Conservation (phyloP, 2,329 filamentous ascomycete species). For the Endoconidiophora polonica region DNA sequence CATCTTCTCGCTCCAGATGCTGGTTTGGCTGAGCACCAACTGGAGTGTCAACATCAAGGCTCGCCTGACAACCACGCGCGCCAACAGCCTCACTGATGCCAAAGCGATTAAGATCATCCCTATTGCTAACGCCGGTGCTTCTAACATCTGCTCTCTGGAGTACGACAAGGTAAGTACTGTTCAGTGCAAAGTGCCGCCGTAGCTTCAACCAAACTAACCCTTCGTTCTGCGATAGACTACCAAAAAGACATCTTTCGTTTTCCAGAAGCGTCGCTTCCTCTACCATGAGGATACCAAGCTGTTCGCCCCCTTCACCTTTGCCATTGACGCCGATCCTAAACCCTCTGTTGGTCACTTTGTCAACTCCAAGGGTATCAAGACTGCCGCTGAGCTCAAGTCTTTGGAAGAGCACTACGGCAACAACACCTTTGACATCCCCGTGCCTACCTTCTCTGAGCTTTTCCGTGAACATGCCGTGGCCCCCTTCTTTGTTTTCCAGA, state of each 20-base stretch:
- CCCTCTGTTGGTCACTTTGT: conserved; percentile 67
- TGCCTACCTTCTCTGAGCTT: conserved; percentile 85
- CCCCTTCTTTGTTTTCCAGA: conserved; percentile 97
- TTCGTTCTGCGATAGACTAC: conserved; percentile 31
- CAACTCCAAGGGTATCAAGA: conserved; percentile 56
- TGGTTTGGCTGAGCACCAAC: conserved; percentile 90
- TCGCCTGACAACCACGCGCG: conserved; percentile 61
- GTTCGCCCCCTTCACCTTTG: conserved; percentile 73
- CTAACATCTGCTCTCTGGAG: conserved; percentile 72
- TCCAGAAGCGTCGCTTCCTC: conserved; percentile 94
- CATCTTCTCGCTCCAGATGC: conserved; percentile 74
- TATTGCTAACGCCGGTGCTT: conserved; percentile 68
- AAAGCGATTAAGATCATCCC: conserved; percentile 86
- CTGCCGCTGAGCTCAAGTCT: conserved; percentile 57
- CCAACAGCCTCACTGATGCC: conserved; percentile 54
- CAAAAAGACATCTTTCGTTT: conserved; percentile 75
- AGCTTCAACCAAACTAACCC: not conserved
- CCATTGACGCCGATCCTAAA: conserved; percentile 72
- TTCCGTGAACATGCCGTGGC: conserved; percentile 98
- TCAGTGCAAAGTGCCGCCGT: not conserved
- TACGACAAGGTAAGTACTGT: conserved; percentile 45
- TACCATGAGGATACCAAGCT: conserved; percentile 53
- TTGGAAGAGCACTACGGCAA: conserved; percentile 85
- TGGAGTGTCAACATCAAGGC: conserved; percentile 86
- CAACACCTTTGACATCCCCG: conserved; percentile 95